These are phyloP conservation scores for Populus deltoides DNA, from an alignment of 345 rosid genomes.

Conservation along the genomic window DNA sequence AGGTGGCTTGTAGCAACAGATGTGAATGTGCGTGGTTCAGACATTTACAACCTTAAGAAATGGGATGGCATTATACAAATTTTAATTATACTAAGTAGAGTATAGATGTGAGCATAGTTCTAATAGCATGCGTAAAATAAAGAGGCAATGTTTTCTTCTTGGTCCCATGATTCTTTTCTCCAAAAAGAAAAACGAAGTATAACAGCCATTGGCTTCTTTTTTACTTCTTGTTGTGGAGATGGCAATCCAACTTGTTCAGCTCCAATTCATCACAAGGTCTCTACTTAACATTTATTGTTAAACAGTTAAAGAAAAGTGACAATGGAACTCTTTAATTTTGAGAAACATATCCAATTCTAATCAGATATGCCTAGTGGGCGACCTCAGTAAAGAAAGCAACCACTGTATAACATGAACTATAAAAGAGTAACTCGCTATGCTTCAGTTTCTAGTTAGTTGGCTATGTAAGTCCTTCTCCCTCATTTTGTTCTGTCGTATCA, in stretches of 20 bases:
- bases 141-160: not conserved
- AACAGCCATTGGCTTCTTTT: not conserved
- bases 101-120: not conserved
- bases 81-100: not conserved
- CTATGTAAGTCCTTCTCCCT: not conserved
- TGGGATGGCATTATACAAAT: too few species aligned
- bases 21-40: too few species aligned
- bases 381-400: not conserved
- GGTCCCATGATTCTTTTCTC: not conserved
- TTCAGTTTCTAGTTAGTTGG: not conserved
- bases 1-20: too few species aligned
- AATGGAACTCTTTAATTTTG: not conserved
- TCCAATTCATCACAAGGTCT: not conserved
- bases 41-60: too few species aligned
- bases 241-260: not conserved
- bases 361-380: not conserved
- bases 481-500: not conserved
- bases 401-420: not conserved
- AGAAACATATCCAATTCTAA: not conserved
- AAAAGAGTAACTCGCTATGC: not conserved
- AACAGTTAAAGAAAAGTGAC: not conserved
- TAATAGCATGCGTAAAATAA: not conserved
- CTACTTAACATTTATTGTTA: not conserved
- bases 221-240: not conserved
- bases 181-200: not conserved